Base-by-base conservation (phyloP, 257 asterid genomes). In the Nicotiana knightiana region DNA sequence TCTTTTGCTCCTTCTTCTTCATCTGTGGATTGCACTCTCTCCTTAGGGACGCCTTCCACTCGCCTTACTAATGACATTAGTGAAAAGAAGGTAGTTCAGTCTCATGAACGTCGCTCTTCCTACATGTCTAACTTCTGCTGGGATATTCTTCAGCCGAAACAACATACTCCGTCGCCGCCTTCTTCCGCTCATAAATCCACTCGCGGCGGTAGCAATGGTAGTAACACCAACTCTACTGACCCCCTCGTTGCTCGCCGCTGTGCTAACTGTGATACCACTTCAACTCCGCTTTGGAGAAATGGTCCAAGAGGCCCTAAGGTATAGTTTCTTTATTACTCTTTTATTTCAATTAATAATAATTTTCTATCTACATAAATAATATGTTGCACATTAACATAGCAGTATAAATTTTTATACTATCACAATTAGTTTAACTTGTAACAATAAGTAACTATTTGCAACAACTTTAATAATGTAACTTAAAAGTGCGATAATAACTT, bases 231-330 rank as follows among this genome's bases (percentile, higher is more conserved):
- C 81, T 64, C 77, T 18, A 55, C 43, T 8, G 95, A 89, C 82
- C 89, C 94, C 4, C 91, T 93, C 5, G 24, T 89, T n/a, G 96
- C 97, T 2, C 94, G 98, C 71, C 99, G 99, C 3, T 96, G 99
- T 30, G 97, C 98, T 30, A 96, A 94, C 81, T 96, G 99, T 24
- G 98, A 93, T 89, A 96, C 99, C 77, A 91, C 98, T 9, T 93
- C 99, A 7, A 96, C 99, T 63, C 99, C 98, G 10, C 91, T 96
- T 0, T 96, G 99, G 99, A 85, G 99, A 85, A 96, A 96, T 83
- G 98, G 99, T 21, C 97, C 97, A 6, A 83, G 93, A 57, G 97
- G 97, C 78, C 97, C 97, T 0, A 93, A 93, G 97, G 97, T 93
- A 13, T 32, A 53, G 5, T 0, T 43, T 43, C 51, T 43, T 43